Conservation (phyloP, 202 grass and related monocot genomes). For the Hordeum pubiflorum region DNA sequence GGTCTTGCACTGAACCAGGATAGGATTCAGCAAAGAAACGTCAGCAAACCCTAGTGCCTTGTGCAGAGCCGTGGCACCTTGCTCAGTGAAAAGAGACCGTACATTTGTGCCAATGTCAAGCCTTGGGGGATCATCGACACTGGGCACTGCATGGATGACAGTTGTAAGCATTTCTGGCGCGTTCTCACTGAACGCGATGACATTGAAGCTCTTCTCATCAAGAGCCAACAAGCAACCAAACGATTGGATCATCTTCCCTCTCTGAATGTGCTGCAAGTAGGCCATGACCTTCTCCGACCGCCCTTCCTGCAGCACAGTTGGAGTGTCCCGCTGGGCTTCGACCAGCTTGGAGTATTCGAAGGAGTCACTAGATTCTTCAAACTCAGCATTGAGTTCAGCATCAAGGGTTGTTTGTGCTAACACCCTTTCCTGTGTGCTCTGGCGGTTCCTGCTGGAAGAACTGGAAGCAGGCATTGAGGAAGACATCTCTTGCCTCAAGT, state of each 20-base stretch:
- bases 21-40: conserved; percentile 82
- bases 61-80: conserved; percentile 60
- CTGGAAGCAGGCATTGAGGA: conserved; percentile 52
- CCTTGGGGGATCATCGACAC: conserved; percentile 48
- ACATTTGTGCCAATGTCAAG: conserved; percentile 66
- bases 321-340: conserved; percentile 15
- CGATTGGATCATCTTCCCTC: conserved; percentile 61
- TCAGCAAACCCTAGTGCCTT: conserved; percentile 71
- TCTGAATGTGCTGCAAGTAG: conserved; percentile 89
- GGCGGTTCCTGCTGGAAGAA: conserved; percentile 47
- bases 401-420: conserved; percentile 84
- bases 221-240: conserved; percentile 85
- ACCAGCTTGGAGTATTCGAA: conserved; percentile 88
- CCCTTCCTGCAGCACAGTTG: conserved; percentile 17
- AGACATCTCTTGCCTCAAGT: conserved; percentile 43
- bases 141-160: conserved; percentile 63
- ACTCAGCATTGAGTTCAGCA: conserved; percentile 74
- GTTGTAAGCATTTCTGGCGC: conserved; percentile 81
- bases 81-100: conserved; percentile 66
- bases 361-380: conserved; percentile 66
- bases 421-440: conserved; percentile 56
- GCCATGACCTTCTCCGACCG: conserved; percentile 64
- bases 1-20: conserved; percentile 79
- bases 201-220: conserved; percentile 76
- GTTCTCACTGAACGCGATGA: conserved; percentile 70